These are phyloP conservation scores for Artemisia annua DNA, from an alignment of 129 eudicot species.

Conservation along the genomic window DNA sequence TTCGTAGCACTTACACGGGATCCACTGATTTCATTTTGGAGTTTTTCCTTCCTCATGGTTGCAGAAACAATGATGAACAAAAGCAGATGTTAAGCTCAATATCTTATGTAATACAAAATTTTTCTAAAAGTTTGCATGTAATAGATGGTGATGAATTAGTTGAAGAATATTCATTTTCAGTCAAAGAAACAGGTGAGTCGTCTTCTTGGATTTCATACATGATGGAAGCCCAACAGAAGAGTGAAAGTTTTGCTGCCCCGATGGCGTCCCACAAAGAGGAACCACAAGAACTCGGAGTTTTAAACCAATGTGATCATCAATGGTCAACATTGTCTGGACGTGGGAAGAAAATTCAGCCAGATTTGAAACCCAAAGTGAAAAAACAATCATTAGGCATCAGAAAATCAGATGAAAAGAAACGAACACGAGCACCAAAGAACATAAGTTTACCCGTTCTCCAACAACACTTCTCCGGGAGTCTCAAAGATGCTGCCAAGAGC, in stretches of 20 bases:
- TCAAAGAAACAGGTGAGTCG: constrained; percentile 19
- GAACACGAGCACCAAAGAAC: constrained; percentile 42
- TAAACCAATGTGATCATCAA: constrained; percentile 28
- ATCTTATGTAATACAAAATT: constrained; percentile 35
- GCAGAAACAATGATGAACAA: constrained; percentile 43
- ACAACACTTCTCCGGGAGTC: constrained; percentile 67
- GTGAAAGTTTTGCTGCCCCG: constrained; percentile 49
- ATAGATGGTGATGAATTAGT: constrained; percentile 38
- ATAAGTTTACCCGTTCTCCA: constrained; percentile 60
- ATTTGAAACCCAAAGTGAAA: constrained; percentile 33
- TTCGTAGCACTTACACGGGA: constrained; percentile 43
- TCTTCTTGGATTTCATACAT: constrained; percentile 51
- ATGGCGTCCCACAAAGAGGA: constrained; percentile 52
- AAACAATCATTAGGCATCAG: constrained; percentile 28
- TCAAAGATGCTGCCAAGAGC: constrained; percentile 68
- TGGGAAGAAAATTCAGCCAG: constrained; percentile 23
- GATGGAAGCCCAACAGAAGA: constrained; percentile 54
- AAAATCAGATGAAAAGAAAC: constrained; percentile 37
- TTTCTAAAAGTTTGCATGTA: constrained; percentile 39
- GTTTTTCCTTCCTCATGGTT: constrained; percentile 47
- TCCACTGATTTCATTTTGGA: constrained; percentile 44
- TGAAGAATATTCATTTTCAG: constrained; percentile 13
- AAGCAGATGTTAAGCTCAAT: constrained; percentile 41
- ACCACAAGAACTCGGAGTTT: constrained; percentile 52
- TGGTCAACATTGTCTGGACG: constrained; percentile 18